Conservation (phyloP, 2,329 filamentous ascomycete genomes). For the Penicillium corylophilum region DNA sequence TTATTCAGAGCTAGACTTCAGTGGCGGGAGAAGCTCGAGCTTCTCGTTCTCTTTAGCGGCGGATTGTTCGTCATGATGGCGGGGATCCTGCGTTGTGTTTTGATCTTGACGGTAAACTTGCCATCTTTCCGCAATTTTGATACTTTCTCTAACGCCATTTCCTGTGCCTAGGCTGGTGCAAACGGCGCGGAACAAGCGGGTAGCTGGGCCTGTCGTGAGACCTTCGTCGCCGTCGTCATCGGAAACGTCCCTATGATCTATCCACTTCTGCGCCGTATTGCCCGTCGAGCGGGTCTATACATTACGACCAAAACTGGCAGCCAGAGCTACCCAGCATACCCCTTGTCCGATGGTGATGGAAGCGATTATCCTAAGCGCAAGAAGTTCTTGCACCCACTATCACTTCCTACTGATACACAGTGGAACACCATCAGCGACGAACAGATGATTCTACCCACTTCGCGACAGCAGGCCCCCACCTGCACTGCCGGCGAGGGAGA, state of each 20-base stretch:
- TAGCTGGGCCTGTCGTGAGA: conserved; percentile 47
- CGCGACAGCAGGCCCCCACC: conserved; percentile 24
- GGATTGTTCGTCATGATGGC: conserved; percentile 57
- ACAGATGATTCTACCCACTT: conserved; percentile 26
- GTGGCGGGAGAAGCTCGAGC: conserved; percentile 51
- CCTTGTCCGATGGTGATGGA: conserved; percentile 20
- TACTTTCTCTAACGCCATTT: background rate
- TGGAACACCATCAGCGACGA: conserved; percentile 34
- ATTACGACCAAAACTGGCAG: conserved; percentile 17
- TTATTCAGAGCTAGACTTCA: conserved; percentile 54
- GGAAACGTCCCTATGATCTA: conserved; percentile 47
- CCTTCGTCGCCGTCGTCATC: conserved; percentile 47
- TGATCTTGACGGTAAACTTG: conserved; percentile 46
- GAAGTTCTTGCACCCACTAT: conserved; percentile 34
- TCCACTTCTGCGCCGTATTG: conserved; percentile 31
- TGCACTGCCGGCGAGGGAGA: conserved; percentile 23
- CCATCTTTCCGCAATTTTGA: background rate
- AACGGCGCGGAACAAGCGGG: conserved; percentile 43
- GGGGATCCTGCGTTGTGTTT: conserved; percentile 54
- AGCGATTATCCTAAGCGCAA: conserved; percentile 19
- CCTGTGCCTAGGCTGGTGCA: conserved; percentile 30
- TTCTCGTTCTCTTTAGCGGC: conserved; percentile 56
- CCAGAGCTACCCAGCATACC: conserved; percentile 26
- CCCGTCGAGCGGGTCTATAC: conserved; percentile 27
- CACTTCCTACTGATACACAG: conserved; percentile 29